Percentiles rank a stretch among this genome's conserved stretches.
phyloP scores from a whole-genome alignment of 202 grass and related monocot species.

The Schoenoplectus tabernaemontani region DNA sequence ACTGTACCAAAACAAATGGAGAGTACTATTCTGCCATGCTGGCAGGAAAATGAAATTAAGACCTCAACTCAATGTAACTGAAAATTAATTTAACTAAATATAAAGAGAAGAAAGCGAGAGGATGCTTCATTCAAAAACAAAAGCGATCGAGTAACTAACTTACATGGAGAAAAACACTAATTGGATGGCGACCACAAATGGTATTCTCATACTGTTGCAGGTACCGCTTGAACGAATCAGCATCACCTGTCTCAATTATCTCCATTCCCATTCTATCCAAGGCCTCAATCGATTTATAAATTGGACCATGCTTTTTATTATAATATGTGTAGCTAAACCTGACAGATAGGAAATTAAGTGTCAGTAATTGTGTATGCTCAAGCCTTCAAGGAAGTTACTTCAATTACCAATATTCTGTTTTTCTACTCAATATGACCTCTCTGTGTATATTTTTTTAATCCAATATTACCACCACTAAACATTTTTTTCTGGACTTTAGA shows the following conservation, averaged over 20 bases:
- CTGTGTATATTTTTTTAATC: not conserved
- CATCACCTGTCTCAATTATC: conserved; percentile 83
- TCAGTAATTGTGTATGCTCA: not conserved
- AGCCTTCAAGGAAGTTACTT: not conserved
- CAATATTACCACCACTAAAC: not conserved
- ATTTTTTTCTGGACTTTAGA: not conserved
- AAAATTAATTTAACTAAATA: not conserved
- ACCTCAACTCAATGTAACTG: not conserved
- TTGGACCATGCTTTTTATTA: conserved; percentile 61
- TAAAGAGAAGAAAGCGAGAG: not conserved
- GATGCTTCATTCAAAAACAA: too few species aligned
- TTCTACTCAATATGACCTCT: not conserved
- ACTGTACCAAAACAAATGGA: not conserved
- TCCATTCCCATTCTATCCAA: conserved; percentile 87
- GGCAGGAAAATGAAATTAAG: not conserved
- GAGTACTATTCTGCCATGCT: not conserved
- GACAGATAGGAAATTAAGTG: conserved; percentile 16
- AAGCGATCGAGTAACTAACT: not conserved
- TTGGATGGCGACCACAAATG: conserved; percentile 88
- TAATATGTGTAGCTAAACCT: conserved; percentile 94
- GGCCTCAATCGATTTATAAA: conserved; percentile 92
- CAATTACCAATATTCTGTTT: not conserved
- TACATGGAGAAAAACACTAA: conserved; percentile 93
- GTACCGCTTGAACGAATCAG: conserved; percentile 60
- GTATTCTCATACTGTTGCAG: conserved; percentile 72